These are phyloP conservation scores for Penicillium angulare DNA, from an alignment of 495 filamentous ascomycete species.

Conservation along the genomic window DNA sequence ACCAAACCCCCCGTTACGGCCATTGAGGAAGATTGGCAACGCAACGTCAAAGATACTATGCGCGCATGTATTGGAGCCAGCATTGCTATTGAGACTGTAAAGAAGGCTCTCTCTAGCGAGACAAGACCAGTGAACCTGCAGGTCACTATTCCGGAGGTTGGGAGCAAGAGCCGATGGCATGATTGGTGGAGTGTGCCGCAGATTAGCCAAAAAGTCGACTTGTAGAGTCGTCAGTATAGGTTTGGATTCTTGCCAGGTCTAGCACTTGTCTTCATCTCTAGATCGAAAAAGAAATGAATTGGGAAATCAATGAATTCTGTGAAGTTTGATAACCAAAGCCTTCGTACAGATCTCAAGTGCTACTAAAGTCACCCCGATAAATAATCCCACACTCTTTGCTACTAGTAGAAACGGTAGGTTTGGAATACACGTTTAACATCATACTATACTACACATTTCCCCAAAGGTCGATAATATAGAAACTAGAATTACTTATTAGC, in stretches of 20 bases:
- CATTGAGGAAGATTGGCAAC: constrained; percentile 59
- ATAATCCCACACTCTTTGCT: no score
- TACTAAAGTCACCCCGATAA: no score
- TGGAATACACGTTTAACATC: no score
- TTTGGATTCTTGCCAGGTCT: not conserved
- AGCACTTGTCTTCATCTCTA: not conserved
- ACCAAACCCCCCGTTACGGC: constrained; percentile 42
- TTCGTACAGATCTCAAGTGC: no score
- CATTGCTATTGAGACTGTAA: constrained; percentile 58
- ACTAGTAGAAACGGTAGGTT: no score
- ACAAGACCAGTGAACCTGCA: constrained; percentile 28
- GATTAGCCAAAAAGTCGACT: constrained; percentile 31
- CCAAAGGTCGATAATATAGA: no score
- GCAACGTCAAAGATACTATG: constrained; percentile 55
- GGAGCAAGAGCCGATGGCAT: constrained; percentile 57
- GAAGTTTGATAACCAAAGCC: no score
- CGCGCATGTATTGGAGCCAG: constrained; percentile 65
- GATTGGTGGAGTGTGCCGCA: constrained; percentile 80
- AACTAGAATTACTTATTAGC: no score
- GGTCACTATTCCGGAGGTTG: constrained; percentile 55
- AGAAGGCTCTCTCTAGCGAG: constrained; percentile 38
- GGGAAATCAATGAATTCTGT: no score
- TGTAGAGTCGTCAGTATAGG: not conserved
- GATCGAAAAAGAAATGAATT: no score
- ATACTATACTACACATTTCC: no score